A percentile compares a stretch with the other conserved stretches of the same genome.
These are phyloP conservation scores for Corylus avellana DNA, from an alignment of 306 rosid genomes.

Conservation along the genomic window DNA sequence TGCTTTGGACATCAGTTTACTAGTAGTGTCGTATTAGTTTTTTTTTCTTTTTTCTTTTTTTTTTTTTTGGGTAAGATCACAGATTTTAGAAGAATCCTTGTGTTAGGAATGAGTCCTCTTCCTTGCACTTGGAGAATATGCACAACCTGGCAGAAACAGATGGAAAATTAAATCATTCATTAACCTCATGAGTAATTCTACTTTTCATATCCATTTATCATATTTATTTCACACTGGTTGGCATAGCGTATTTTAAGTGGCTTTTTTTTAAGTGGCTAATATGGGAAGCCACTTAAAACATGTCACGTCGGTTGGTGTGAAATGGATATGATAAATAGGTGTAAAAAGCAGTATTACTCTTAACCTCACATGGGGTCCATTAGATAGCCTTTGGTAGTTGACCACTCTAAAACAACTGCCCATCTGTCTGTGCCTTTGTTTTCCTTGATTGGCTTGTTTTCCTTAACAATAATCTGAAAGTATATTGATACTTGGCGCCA, in stretches of 20 bases:
- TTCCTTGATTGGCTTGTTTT: constrained; percentile 27
- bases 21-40: not conserved
- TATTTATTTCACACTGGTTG: too few species aligned
- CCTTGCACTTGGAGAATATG: not conserved
- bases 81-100: not conserved
- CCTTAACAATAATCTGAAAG: constrained; percentile 2
- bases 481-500: not conserved
- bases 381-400: constrained; percentile 25
- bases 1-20: not conserved
- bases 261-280: too few species aligned
- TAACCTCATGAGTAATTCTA: constrained; percentile 5
- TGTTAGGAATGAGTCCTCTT: not conserved
- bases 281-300: too few species aligned
- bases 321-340: too few species aligned
- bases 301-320: too few species aligned
- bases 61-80: not conserved
- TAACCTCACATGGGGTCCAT: constrained; percentile 20
- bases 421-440: constrained; percentile 35
- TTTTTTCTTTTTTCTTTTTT: not conserved
- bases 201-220: too few species aligned
- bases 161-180: not conserved
- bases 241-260: too few species aligned
- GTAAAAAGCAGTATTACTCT: too few species aligned
- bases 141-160: not conserved
- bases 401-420: constrained; percentile 26